Conservation (phyloP, 2,329 filamentous ascomycete species). For the Orbilia quercus region DNA sequence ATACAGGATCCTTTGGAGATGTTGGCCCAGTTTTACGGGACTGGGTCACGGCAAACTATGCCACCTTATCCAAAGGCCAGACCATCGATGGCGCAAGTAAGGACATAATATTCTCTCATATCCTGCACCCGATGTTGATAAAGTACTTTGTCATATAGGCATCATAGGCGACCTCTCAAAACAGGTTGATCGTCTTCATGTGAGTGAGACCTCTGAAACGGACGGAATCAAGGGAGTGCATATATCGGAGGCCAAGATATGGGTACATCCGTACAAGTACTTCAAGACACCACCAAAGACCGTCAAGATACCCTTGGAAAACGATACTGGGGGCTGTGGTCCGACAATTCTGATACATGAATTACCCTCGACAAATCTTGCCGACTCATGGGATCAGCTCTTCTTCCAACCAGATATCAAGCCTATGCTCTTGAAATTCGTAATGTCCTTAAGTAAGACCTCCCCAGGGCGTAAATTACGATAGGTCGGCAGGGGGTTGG, state of each 20-base stretch:
- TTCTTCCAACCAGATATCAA: conserved; percentile 60
- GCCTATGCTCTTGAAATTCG: conserved; percentile 58
- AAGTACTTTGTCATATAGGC: conserved; percentile 11
- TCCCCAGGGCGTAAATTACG: neutral
- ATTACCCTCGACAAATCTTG: conserved; percentile 23
- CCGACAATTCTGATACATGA: conserved; percentile 43
- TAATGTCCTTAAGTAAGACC: conserved; percentile 58
- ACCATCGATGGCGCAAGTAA: conserved; percentile 29
- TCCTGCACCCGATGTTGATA: conserved; percentile 13
- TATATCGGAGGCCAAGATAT: conserved; percentile 37
- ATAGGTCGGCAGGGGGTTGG: neutral
- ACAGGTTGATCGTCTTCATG: conserved; percentile 27
- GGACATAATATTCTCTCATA: neutral
- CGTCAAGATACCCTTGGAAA: conserved; percentile 35
- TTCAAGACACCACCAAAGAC: conserved; percentile 35
- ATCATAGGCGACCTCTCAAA: conserved; percentile 26
- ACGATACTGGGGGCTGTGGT: conserved; percentile 19
- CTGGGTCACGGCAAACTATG: conserved; percentile 30
- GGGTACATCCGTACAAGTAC: conserved; percentile 51
- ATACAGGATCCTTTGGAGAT: conserved; percentile 11
- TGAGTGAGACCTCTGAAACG: conserved; percentile 32
- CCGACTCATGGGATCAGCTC: conserved; percentile 50
- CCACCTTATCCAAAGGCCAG: conserved; percentile 26
- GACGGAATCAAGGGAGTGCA: conserved; percentile 5
- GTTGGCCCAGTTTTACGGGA: conserved; percentile 19